Percentiles rank a stretch among this genome's conserved stretches.
phyloP scores from a whole-genome alignment of 345 rosid genomes.

The Rhizophora apiculata region DNA sequence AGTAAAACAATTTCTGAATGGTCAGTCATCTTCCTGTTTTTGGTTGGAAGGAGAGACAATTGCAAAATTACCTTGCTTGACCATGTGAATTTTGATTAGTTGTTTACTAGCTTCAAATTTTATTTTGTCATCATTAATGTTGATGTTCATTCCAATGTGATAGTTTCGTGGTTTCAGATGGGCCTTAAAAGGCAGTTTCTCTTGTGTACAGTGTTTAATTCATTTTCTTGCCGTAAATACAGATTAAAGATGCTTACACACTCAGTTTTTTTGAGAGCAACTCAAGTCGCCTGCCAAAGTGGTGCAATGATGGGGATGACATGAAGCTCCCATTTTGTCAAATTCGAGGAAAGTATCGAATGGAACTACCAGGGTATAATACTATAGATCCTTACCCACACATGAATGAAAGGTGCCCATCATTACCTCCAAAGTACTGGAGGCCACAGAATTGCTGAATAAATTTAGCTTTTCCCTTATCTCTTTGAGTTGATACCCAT shows the following conservation, averaged over 20 bases:
- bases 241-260: constrained; percentile 87
- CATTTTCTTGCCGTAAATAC: constrained; percentile 23
- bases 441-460: constrained; percentile 65
- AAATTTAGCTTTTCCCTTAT: not conserved
- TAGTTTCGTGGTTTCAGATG: too few species aligned
- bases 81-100: too few species aligned
- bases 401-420: constrained; percentile 89
- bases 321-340: constrained; percentile 89
- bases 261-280: constrained; percentile 71
- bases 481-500: not conserved
- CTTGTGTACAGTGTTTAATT: not conserved
- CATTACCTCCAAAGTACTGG: constrained; percentile 77
- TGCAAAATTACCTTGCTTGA: too few species aligned
- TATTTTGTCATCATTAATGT: too few species aligned
- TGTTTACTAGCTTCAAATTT: too few species aligned
- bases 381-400: constrained; percentile 79
- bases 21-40: too few species aligned
- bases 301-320: constrained; percentile 88
- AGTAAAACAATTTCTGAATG: too few species aligned
- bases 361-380: constrained; percentile 93
- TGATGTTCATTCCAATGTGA: too few species aligned
- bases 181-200: not conserved
- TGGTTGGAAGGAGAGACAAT: too few species aligned
- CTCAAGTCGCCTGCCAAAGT: constrained; percentile 75
- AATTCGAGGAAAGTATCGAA: constrained; percentile 79